Percentiles rank a stretch among this genome's conserved stretches.
These are phyloP conservation scores for Gossypium raimondii DNA, from an alignment of 345 rosid genomes.

Conservation along the genomic window DNA sequence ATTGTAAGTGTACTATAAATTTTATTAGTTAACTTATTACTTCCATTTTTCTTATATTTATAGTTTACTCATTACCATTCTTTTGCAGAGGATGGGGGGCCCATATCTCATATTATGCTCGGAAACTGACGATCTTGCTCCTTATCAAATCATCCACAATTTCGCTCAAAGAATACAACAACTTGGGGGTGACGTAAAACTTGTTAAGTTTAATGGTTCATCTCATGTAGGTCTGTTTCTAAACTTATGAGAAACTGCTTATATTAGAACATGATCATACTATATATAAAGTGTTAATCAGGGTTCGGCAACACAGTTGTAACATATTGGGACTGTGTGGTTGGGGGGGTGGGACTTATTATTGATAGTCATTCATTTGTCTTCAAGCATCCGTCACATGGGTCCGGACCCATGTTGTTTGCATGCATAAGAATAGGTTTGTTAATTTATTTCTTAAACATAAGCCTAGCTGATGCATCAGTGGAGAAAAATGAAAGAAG, in stretches of 20 bases:
- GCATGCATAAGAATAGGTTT: background rate
- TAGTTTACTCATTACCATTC: constrained; percentile 15
- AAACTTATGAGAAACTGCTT: constrained; percentile 3
- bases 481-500: background rate
- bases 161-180: constrained; percentile 63
- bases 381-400: background rate
- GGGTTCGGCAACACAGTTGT: background rate
- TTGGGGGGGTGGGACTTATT: too few relatives aligned
- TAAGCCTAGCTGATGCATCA: background rate
- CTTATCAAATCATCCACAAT: constrained; percentile 65
- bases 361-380: background rate
- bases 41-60: constrained; percentile 3
- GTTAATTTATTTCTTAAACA: background rate
- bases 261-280: background rate
- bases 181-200: constrained; percentile 78
- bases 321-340: background rate
- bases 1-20: constrained; percentile 48
- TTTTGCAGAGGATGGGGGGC: constrained; percentile 57
- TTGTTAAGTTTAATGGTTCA: constrained; percentile 69
- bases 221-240: constrained; percentile 82
- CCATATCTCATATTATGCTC: constrained; percentile 86
- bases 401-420: background rate
- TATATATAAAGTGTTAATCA: background rate
- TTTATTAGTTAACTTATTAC: background rate
- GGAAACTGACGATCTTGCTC: constrained; percentile 76